A percentile compares a stretch with the other conserved stretches of the same genome.
phyloP scores from a whole-genome alignment of 495 filamentous ascomycete genomes.

The Thermothielavioides terrestris region DNA sequence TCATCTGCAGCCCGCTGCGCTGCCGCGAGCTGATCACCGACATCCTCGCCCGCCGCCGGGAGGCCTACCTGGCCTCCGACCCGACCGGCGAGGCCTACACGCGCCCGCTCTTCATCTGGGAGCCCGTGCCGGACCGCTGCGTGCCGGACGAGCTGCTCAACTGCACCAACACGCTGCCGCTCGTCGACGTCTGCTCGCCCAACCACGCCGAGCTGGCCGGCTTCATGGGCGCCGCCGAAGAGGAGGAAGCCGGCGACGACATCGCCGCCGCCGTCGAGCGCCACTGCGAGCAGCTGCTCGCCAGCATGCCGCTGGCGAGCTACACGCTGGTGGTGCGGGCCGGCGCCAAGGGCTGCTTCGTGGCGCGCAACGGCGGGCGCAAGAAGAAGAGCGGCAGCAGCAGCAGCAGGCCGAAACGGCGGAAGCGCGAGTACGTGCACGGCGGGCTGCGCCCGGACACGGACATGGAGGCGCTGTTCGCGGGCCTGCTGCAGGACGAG shows the following conservation, averaged over 20 bases:
- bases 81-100: conserved; percentile 8
- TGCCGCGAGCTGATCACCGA: conserved; percentile 62
- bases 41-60: conserved; percentile 43
- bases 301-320: conserved; percentile 44
- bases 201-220: conserved; percentile 79
- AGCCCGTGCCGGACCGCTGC: conserved; percentile 86
- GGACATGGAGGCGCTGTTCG: conserved; percentile 46
- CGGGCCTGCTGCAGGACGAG: conserved; percentile 40
- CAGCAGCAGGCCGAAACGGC: conserved; percentile 8
- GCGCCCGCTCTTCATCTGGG: conserved; percentile 80
- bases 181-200: conserved; percentile 78
- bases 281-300: conserved; percentile 43
- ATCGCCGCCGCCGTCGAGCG: conserved; percentile 43
- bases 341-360: conserved; percentile 43
- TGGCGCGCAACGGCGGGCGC: conserved; percentile 45
- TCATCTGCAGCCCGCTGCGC: conserved; percentile 75
- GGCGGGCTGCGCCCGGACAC: conserved; percentile 43
- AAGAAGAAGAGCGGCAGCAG: conserved; percentile 24
- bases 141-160: conserved; percentile 63
- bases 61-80: neutral
- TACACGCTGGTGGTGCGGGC: conserved; percentile 47
- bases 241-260: conserved; percentile 44
- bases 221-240: conserved; percentile 56
- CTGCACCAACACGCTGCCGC: conserved; percentile 58
- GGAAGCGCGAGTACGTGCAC: conserved; percentile 34